phyloP scores from a whole-genome alignment of 352 stramenopile genomes.

The Globisporangium lucens region DNA sequence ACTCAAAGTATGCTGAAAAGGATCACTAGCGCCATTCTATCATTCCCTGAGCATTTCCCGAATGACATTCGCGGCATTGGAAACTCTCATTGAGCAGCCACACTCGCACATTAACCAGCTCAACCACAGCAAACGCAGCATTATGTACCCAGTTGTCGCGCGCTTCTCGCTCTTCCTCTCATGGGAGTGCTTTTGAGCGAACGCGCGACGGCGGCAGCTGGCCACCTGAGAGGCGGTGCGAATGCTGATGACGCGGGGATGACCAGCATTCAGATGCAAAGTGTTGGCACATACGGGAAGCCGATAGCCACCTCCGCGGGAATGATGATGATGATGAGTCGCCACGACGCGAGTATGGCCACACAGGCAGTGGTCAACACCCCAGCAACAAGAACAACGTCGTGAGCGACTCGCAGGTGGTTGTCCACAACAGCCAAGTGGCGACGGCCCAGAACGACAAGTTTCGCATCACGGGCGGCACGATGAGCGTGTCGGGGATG shows the following conservation, averaged over 20 bases:
- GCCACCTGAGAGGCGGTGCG: not conserved
- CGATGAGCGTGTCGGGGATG: not conserved
- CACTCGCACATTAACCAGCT: not conserved
- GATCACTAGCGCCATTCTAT: not conserved
- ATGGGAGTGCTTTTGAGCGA: too few species aligned
- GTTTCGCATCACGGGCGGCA: not conserved
- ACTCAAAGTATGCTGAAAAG: not conserved
- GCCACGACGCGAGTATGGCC: not conserved
- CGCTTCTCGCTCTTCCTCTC: not conserved
- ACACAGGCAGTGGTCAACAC: not conserved
- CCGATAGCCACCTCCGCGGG: not conserved
- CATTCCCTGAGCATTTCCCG: not conserved
- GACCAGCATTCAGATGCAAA: conserved; percentile 11
- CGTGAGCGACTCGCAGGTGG: not conserved
- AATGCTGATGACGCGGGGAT: not conserved
- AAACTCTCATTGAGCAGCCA: not conserved
- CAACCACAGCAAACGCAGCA: not conserved
- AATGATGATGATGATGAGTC: not conserved
- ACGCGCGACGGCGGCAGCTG: not conserved
- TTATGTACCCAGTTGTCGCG: not conserved
- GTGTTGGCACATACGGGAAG: not conserved
- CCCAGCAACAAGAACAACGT: conserved; percentile 3
- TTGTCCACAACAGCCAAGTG: conserved; percentile 3
- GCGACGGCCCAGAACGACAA: not conserved
- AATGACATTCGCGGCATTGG: not conserved